Evolutionary conservation across 2,329 filamentous ascomycete species (phyloP), one percentile per base, ranked within the genome.

Genomic region (Herpotrichia juniperi): DNA sequence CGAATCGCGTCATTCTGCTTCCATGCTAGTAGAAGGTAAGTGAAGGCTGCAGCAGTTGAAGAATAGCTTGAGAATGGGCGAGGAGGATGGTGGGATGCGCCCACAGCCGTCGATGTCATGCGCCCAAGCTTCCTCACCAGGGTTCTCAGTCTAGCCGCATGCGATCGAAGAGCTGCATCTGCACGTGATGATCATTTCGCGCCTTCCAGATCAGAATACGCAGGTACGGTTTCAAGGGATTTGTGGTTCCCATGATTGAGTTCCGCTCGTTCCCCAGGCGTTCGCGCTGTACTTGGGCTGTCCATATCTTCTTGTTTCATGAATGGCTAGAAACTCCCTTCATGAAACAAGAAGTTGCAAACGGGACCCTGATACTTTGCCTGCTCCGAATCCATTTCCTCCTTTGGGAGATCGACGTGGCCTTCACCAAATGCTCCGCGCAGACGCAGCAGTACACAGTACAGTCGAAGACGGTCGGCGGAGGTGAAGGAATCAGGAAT

Each of bases 1-100:
- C 39, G 32, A 47, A 12, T 32, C 44, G 56, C 46, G 51, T 61
- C 64, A 69, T 71, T 50, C 58, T 64, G 63, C 56, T 50, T 53
- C 54, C 59, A 61, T 21, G 34, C 25, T 34, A 19, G 30, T 26
- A 47, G 26, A 34, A 21, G 22, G 3, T 25, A 9, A 35, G 17
- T 6, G 24, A 31, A 30, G 30, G 14, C 14, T 10, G 37, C 21
- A 25, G 37, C 34, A 3, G 37, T 24, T n/a, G 10, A 40, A 40
- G 22, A 40, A 40, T n/a, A 25, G 16, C 16, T n/a, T 19, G 4
- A 7, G 34, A 19, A 34, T 37, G 28, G 19, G 24, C 16, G 17
- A 19, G 8, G 34, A n/a, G 24, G 11, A 44, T n/a, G 24, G 43
- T 46, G 43, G 12, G 43, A 35, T 32, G 43, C 22, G 42, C 32